Base-by-base conservation (phyloP, 257 asterid species). In the Solanum raphanifolium region DNA sequence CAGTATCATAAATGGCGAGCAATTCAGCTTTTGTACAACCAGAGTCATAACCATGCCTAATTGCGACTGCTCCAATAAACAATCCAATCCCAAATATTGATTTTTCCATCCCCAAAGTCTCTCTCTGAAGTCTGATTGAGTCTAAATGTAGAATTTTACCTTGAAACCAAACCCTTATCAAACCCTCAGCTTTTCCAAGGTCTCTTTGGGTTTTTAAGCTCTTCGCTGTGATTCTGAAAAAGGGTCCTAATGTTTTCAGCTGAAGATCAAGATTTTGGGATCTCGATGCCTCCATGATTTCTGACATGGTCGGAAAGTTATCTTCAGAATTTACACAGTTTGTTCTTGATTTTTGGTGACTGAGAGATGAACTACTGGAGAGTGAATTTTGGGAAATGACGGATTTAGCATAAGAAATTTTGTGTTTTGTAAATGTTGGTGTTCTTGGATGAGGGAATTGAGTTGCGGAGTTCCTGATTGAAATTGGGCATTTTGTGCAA, bases 41-140 rank as follows among this genome's bases (percentile, higher is more conserved):
- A 71, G 93, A 89, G 27, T 95, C 98, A 60, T 90, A 93, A 10
- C 99, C 99, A 88, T 92, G 91, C 76, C 98, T 89, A 21, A 95
- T 92, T 13, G 99, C 99, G 27, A 93, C 95, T 3, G 99, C 99
- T 68, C 99, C 99, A 69, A 97, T 62, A 36, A 95, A 97, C 94
- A 97, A 89, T 10, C 99, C 98, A 39, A 97, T 94, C 60, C 99
- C 99, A 78, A 94, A 96, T 35, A 97, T 93, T 4, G 99, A 97
- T 86, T 93, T 95, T 89, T 95, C 95, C 96, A 97, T 93, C 25
- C 95, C 94, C 83, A 95, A 65, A 0, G 98, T 95, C 86, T 94
- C 98, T 74, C 91, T 93, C 29, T 87, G 85, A 91, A 97, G 91
- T 88, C 75, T 95, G 52, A 97, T 93, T 11, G 98, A 93, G 87